Conservation (phyloP, 108 stramenopile species). For the Nitzschia sp. region DNA sequence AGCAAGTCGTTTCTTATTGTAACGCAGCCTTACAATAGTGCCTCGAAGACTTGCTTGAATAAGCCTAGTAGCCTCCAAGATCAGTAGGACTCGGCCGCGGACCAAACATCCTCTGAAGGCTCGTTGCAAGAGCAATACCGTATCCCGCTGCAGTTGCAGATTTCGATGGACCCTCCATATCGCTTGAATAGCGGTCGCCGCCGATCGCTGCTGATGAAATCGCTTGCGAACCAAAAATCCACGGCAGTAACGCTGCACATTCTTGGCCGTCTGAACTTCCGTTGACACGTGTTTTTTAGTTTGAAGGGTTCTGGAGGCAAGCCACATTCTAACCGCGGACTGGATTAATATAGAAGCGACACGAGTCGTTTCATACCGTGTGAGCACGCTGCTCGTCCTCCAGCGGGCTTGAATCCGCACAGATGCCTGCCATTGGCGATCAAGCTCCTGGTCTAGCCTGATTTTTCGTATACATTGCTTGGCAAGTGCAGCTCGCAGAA, state of each 20-base stretch:
- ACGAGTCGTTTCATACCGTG: neutral
- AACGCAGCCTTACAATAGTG: too few species aligned
- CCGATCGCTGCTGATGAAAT: neutral
- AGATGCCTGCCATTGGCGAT: neutral
- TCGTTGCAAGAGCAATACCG: too few species aligned
- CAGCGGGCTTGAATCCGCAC: neutral
- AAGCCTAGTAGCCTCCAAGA: too few species aligned
- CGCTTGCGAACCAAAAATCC: neutral
- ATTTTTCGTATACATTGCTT: too few species aligned
- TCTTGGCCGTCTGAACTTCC: neutral
- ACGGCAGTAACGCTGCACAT: neutral
- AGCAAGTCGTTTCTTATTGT: too few species aligned
- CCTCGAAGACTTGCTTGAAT: too few species aligned
- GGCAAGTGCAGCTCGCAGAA: neutral
- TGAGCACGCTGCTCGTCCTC: neutral
- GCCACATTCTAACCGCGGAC: constrained; percentile 4
- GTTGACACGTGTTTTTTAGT: neutral
- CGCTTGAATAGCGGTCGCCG: constrained; percentile 6
- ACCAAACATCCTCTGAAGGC: too few species aligned
- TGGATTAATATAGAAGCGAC: constrained; percentile 4
- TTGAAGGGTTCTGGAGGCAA: neutral
- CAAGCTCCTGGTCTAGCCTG: neutral
- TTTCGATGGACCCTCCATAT: constrained; percentile 3
- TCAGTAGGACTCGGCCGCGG: too few species aligned
- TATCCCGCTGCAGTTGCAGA: too few species aligned